Evolutionary conservation across 768 basidiomycete genomes (phyloP).

Genomic region (Tylopilus intermedius): DNA sequence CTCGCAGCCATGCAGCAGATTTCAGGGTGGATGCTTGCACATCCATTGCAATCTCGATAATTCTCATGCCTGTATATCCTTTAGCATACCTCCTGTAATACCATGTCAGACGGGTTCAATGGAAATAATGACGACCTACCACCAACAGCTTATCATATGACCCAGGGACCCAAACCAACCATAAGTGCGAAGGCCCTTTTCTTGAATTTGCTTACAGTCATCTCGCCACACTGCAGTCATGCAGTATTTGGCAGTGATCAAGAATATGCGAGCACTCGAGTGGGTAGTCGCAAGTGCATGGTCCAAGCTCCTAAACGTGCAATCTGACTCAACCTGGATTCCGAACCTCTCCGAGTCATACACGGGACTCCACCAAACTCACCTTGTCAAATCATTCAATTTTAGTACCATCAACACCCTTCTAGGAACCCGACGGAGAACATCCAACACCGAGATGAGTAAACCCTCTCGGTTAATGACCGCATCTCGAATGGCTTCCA

Average conservation of each 20-base stretch:
- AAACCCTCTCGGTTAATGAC: conserved; percentile 81
- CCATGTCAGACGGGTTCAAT: conserved; percentile 1
- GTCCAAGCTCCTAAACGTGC: conserved; percentile 63
- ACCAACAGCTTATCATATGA: conserved; percentile 64
- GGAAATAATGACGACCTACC: conserved; percentile 42
- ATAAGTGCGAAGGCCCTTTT: conserved; percentile 44
- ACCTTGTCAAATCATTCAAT: conserved; percentile 81
- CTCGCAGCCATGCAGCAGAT: conserved; percentile 58
- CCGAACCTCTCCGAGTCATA: background rate
- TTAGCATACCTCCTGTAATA: conserved; percentile 54
- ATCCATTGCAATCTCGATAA: conserved; percentile 64
- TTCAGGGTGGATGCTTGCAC: conserved; percentile 51
- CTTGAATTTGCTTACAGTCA: conserved; percentile 50
- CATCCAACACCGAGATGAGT: conserved; percentile 78
- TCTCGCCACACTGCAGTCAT: conserved; percentile 73
- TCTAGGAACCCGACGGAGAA: conserved; percentile 81
- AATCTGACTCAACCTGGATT: background rate
- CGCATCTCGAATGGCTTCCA: conserved; percentile 76
- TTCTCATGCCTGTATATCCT: conserved; percentile 44
- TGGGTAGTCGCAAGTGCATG: conserved; percentile 84
- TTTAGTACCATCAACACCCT: conserved; percentile 81
- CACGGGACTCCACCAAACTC: conserved; percentile 9
- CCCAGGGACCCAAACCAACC: conserved; percentile 44
- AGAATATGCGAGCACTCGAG: conserved; percentile 81
- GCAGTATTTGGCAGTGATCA: conserved; percentile 89